Base-by-base conservation (phyloP, 352 stramenopile genomes). In the Phytophthora fragariae region DNA sequence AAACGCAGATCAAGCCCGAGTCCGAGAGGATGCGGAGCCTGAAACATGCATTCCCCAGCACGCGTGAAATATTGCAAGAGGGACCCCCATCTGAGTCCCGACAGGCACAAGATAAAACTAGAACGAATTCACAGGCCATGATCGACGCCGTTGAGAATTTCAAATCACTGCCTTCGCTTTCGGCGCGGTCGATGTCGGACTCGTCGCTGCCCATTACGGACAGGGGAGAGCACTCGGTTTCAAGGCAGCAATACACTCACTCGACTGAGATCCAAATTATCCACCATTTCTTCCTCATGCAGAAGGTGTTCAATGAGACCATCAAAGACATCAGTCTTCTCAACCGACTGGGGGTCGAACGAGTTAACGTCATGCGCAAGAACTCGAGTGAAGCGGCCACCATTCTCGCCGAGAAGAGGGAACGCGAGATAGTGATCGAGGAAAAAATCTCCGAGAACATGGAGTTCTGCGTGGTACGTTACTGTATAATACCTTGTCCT, bases 321-420 rank as follows among this genome's bases (percentile, higher is more conserved):
- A 76, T 88, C 39, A 80, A 88, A 33, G 81, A 88, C 49, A 68
- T 88, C 54, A 81, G 81, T 63, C 57, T 80, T 4, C 66, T 88
- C 44, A 88, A 79, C 52, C 73, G 65, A 3, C 44, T 84, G 4
- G 81, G 81, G 5, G 66, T 80, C 1, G 64, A 81, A 35, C 75
- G 76, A 10, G 62, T 79, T 24, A 63, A 74, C 29, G 35, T 46
- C 1, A 56, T 54, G 24, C 62, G 74, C 3, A 62, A 68, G 24
- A 47, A 14, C 1, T 31, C 41, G 10, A 57, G 17, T 24, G 47
- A 71, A 29, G 24, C 39, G 9, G 19, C 21, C 17, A 35, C 53
- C 8, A 17, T 46, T 39, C 47, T 77, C 3, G 50, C 27, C 3
- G 35, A 73, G 49, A 52, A 72, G 7, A 24, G 59, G 24, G 41